These are phyloP conservation scores for Spathaspora sp. DNA, from an alignment of 1,139 yeast genomes.

Conservation along the genomic window DNA sequence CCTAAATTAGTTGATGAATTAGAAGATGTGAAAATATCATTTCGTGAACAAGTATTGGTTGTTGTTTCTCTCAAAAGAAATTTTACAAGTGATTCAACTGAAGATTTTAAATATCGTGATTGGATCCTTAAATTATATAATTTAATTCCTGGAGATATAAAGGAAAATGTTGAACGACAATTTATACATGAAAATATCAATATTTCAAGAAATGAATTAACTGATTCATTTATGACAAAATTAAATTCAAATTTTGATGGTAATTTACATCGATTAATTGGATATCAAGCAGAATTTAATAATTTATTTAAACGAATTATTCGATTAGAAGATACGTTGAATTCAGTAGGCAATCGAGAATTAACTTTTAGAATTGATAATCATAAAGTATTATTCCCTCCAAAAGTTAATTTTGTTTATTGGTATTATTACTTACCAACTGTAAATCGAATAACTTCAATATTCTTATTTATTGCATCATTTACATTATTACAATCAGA, in stretches of 20 bases:
- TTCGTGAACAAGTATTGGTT: constrained; percentile 64
- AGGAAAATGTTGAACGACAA: constrained; percentile 36
- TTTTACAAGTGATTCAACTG: constrained; percentile 33
- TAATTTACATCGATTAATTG: constrained; percentile 38
- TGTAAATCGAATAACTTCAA: constrained; percentile 40
- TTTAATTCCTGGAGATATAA: constrained; percentile 36
- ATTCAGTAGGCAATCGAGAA: constrained; percentile 31
- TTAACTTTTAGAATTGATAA: constrained; percentile 28
- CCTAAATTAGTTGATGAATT: constrained; percentile 59
- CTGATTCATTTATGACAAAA: constrained; percentile 30
- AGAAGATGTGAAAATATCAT: constrained; percentile 63
- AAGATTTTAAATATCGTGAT: constrained; percentile 36
- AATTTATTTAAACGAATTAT: constrained; percentile 32
- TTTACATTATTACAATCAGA: constrained; percentile 69
- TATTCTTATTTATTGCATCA: constrained; percentile 40
- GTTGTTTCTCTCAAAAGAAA: constrained; percentile 48
- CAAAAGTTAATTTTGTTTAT: constrained; percentile 28
- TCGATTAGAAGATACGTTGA: constrained; percentile 42
- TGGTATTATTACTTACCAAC: constrained; percentile 48
- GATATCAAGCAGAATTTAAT: constrained; percentile 44
- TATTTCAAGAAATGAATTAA: constrained; percentile 39
- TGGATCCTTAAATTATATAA: constrained; percentile 38
- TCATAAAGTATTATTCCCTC: constrained; percentile 21
- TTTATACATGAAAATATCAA: constrained; percentile 21
- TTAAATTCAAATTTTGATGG: constrained; percentile 39